Percentiles rank a stretch among this genome's conserved stretches.
These are phyloP conservation scores for Rhazya stricta DNA, from an alignment of 257 asterid species.

Conservation along the genomic window DNA sequence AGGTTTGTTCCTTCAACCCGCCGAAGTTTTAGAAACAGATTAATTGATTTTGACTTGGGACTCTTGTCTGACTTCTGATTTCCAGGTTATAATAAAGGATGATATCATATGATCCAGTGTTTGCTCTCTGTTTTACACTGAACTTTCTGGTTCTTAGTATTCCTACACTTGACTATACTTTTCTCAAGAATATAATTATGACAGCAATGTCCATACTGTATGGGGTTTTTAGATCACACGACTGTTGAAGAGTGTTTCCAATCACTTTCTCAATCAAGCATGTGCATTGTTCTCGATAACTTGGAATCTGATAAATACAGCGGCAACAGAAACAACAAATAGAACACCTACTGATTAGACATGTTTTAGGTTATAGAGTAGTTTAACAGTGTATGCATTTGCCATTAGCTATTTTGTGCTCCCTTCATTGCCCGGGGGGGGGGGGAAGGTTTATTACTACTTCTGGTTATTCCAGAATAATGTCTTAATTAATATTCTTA, in stretches of 20 bases:
- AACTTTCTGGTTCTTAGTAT: not conserved
- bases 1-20: constrained; percentile 38
- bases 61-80: not conserved
- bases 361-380: not conserved
- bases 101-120: not conserved
- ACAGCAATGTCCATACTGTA: not conserved
- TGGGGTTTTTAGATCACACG: not conserved
- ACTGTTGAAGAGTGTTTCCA: not conserved
- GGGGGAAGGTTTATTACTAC: not conserved
- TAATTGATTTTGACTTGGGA: not conserved
- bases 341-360: constrained; percentile 2
- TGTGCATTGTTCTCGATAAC: not conserved
- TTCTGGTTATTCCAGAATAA: not conserved
- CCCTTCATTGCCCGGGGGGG: no score
- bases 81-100: not conserved
- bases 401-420: not conserved
- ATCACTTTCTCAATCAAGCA: not conserved
- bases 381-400: not conserved
- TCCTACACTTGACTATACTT: not conserved
- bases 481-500: not conserved
- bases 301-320: not conserved
- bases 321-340: not conserved
- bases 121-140: not conserved
- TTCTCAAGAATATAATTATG: no score
- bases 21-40: not conserved